Evolutionary conservation across 2,329 filamentous ascomycete species (phyloP).

Genomic region (Xenosphaeropsis pyriputrescens): DNA sequence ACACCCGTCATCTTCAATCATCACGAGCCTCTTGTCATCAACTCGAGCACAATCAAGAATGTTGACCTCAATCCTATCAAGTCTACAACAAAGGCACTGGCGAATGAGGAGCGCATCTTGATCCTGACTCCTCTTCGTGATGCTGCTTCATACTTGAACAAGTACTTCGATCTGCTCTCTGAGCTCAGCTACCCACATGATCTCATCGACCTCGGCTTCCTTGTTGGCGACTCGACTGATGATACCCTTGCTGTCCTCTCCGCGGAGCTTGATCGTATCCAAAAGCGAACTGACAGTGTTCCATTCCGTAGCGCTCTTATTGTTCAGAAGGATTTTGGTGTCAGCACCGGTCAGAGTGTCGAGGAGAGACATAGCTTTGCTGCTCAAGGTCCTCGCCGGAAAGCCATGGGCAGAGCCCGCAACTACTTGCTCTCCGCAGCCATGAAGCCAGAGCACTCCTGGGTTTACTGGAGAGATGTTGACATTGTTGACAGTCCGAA

Average conservation of each 20-base stretch:
- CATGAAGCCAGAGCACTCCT: constrained; percentile 85
- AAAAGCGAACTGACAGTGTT: constrained; percentile 63
- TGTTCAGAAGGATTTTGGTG: constrained; percentile 80
- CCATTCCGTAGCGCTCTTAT: constrained; percentile 78
- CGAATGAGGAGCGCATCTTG: constrained; percentile 76
- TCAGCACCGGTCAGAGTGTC: constrained; percentile 49
- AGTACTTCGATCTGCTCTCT: constrained; percentile 86
- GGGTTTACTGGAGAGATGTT: constrained; percentile 98
- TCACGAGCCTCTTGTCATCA: constrained; percentile 75
- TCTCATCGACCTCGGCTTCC: constrained; percentile 87
- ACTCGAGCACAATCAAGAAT: constrained; percentile 62
- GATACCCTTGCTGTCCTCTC: constrained; percentile 81
- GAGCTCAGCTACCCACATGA: constrained; percentile 89
- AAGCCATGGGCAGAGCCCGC: constrained; percentile 75
- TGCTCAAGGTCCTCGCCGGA: constrained; percentile 79
- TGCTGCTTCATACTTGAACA: constrained; percentile 64
- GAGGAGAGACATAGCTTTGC: constrained; percentile 73
- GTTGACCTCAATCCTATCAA: constrained; percentile 75
- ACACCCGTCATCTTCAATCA: constrained; percentile 96
- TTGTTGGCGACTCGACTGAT: constrained; percentile 83
- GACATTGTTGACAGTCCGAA: constrained; percentile 86
- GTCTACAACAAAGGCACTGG: constrained; percentile 64
- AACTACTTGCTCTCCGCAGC: constrained; percentile 82
- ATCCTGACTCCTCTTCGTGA: constrained; percentile 90
- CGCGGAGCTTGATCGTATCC: constrained; percentile 75